Conservation (phyloP, 2,329 filamentous ascomycete genomes). For the Ophiostoma angusticollis region DNA sequence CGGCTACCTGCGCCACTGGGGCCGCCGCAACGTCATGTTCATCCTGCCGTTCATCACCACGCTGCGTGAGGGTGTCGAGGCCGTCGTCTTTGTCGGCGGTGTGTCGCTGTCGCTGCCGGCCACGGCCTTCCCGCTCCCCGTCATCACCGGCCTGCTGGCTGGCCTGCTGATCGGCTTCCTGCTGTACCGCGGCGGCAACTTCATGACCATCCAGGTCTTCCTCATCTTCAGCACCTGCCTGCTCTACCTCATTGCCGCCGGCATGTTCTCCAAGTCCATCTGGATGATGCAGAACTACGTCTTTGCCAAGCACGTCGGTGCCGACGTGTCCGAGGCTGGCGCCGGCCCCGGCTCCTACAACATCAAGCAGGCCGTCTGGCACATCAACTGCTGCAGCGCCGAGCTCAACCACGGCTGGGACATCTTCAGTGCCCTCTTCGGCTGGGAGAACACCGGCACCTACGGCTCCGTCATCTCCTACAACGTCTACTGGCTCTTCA, state of each 20-base stretch:
- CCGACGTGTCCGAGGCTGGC: constrained; percentile 35
- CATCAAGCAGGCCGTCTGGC: constrained; percentile 64
- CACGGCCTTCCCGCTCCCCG: constrained; percentile 62
- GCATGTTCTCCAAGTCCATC: constrained; percentile 61
- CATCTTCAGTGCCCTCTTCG: constrained; percentile 73
- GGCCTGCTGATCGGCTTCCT: constrained; percentile 57
- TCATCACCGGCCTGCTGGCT: constrained; percentile 56
- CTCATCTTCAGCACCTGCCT: constrained; percentile 66
- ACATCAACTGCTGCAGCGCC: constrained; percentile 75
- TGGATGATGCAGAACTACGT: constrained; percentile 56
- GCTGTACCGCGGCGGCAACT: constrained; percentile 41
- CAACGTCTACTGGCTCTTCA: constrained; percentile 72
- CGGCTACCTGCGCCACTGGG: constrained; percentile 42
- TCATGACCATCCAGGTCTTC: constrained; percentile 32
- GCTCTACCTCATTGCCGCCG: constrained; percentile 68
- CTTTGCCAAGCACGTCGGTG: constrained; percentile 36
- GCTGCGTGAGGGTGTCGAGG: constrained; percentile 75
- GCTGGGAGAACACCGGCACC: constrained; percentile 81
- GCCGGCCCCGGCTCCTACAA: constrained; percentile 63
- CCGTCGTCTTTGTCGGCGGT: constrained; percentile 74
- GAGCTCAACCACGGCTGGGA: constrained; percentile 67
- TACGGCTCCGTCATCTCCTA: constrained; percentile 80
- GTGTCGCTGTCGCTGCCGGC: constrained; percentile 68
- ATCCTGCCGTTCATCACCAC: constrained; percentile 76
- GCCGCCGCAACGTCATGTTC: constrained; percentile 68